Percentiles rank a stretch among this genome's conserved stretches.
These are phyloP conservation scores for Solanum ahanhuiri DNA, from an alignment of 257 asterid genomes.

Conservation along the genomic window DNA sequence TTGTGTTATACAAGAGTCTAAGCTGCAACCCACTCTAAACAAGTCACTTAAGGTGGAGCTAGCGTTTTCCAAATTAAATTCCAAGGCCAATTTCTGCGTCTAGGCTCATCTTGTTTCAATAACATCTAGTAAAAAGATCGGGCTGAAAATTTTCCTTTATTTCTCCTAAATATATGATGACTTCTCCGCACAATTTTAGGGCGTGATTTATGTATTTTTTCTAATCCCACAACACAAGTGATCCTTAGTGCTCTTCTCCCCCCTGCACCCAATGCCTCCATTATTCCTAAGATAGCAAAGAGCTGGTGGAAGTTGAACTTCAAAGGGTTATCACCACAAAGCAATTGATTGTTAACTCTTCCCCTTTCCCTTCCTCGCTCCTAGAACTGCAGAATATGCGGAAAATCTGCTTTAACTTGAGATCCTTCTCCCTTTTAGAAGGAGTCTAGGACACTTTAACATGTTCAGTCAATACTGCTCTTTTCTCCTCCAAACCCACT, in stretches of 20 bases:
- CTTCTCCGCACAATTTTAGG: not conserved
- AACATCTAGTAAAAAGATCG: not conserved
- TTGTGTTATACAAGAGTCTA: not conserved
- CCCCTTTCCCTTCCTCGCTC: not conserved
- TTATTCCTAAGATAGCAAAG: not conserved
- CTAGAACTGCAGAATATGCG: not conserved
- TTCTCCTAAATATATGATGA: not conserved
- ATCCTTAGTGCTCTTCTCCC: not conserved
- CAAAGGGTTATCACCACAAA: not conserved
- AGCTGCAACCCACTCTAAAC: not conserved
- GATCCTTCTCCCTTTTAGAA: not conserved
- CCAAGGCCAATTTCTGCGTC: not conserved
- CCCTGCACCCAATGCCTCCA: not conserved
- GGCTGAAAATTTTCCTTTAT: not conserved
- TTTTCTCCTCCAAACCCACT: not conserved
- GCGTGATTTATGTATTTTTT: not conserved
- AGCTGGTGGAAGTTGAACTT: not conserved
- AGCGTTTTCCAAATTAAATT: not conserved
- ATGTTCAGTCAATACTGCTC: not conserved
- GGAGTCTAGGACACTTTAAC: not conserved
- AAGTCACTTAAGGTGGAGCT: not conserved
- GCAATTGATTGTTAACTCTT: not conserved
- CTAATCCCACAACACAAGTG: not conserved
- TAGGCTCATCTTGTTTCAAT: not conserved
- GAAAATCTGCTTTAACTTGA: not conserved